phyloP scores from a whole-genome alignment of 768 basidiomycete genomes.

The Termitomyces sp. region DNA sequence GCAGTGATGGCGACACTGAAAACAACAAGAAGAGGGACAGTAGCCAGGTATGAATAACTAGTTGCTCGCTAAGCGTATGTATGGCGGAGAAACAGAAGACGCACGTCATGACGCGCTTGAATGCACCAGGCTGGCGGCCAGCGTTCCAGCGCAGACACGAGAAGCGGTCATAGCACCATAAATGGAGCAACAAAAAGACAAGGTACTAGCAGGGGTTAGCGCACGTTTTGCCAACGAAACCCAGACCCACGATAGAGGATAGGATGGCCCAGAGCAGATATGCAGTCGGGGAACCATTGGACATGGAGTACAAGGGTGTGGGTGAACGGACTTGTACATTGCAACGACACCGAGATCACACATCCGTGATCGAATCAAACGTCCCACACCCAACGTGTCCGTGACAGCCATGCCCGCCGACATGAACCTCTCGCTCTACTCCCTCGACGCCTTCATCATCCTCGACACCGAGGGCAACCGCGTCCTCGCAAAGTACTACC shows the following conservation, averaged over 20 bases:
- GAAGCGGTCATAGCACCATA: constrained; percentile 80
- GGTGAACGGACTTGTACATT: not conserved
- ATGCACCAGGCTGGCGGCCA: constrained; percentile 76
- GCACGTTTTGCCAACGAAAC: constrained; percentile 33
- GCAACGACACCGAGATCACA: not conserved
- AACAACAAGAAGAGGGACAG: constrained; percentile 58
- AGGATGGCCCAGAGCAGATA: constrained; percentile 76
- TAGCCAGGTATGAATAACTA: constrained; percentile 76
- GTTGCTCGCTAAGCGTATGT: not conserved
- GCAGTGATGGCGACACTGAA: constrained; percentile 58
- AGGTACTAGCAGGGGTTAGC: constrained; percentile 43
- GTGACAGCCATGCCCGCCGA: constrained; percentile 1
- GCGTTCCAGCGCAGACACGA: constrained; percentile 71
- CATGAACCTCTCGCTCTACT: constrained; percentile 87
- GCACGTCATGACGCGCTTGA: constrained; percentile 87
- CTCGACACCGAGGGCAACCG: constrained; percentile 95
- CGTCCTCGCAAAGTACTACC: constrained; percentile 94
- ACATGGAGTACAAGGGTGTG: constrained; percentile 41
- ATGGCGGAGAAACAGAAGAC: constrained; percentile 18
- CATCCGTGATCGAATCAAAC: not conserved
- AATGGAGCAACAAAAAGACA: constrained; percentile 60
- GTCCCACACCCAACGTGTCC: not conserved
- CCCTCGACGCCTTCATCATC: constrained; percentile 80
- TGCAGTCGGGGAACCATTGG: constrained; percentile 66
- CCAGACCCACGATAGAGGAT: constrained; percentile 53